Percentiles rank a stretch among this genome's conserved stretches.
Evolutionary conservation across 108 stramenopile species (phyloP).

Genomic region (Pelagomonas calceolata): DNA sequence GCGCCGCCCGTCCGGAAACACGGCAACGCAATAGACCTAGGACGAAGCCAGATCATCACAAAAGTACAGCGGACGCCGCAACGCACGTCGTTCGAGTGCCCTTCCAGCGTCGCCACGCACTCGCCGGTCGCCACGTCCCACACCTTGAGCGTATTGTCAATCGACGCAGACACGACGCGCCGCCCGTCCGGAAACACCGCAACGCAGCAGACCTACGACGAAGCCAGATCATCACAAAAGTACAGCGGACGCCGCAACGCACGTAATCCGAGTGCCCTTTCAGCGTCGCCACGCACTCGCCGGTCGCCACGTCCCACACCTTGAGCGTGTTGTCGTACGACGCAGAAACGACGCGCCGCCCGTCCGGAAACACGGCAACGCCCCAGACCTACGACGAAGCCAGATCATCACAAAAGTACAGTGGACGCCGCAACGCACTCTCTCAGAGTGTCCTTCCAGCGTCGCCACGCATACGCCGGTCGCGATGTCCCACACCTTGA

Average conservation of each 20-base stretch:
- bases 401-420: neutral
- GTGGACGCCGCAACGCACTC: too few relatives aligned
- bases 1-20: conserved; percentile 21
- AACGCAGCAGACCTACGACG: conserved; percentile 28
- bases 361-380: conserved; percentile 42
- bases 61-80: too few relatives aligned
- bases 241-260: too few relatives aligned
- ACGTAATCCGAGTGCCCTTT: conserved; percentile 77
- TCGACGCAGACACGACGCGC: conserved; percentile 64
- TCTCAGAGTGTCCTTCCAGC: conserved; percentile 50
- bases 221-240: too few relatives aligned
- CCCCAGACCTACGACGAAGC: too few relatives aligned
- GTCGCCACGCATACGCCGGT: conserved; percentile 23
- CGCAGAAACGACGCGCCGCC: conserved; percentile 58
- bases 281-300: conserved; percentile 61
- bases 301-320: conserved; percentile 38
- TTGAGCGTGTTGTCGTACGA: conserved; percentile 87
- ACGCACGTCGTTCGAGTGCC: neutral
- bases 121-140: conserved; percentile 62
- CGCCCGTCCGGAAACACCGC: conserved; percentile 37
- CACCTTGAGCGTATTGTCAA: conserved; percentile 81
- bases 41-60: too few relatives aligned
- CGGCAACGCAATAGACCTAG: conserved; percentile 35
- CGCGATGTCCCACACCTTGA: conserved; percentile 29
- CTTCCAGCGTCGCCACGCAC: conserved; percentile 44